phyloP scores from a whole-genome alignment of 1,284 basidiomycete genomes.

The Cutaneotrichosporon sp. region DNA sequence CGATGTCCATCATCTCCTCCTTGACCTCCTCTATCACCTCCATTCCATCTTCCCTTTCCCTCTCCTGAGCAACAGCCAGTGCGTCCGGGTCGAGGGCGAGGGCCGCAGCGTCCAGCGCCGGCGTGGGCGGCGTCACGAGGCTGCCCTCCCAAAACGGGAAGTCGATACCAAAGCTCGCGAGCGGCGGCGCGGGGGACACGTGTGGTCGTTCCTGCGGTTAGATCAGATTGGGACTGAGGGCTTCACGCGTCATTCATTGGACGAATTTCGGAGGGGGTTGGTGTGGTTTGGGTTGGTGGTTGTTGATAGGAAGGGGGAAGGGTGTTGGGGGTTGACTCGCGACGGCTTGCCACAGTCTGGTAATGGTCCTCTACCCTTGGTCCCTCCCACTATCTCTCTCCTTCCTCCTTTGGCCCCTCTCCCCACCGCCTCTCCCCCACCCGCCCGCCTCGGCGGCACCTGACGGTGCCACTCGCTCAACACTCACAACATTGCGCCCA shows the following conservation, averaged over 20 bases:
- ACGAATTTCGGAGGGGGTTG: too few species aligned
- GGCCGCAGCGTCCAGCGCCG: constrained; percentile 3
- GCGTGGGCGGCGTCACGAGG: constrained; percentile 8
- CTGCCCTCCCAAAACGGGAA: not conserved
- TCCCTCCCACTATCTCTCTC: too few species aligned
- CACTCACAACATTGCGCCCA: constrained; percentile 48
- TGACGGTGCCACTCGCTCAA: not conserved
- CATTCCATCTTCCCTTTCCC: not conserved
- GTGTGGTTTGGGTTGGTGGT: too few species aligned
- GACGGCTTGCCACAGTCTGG: too few species aligned
- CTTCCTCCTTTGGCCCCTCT: too few species aligned
- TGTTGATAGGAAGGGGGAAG: too few species aligned
- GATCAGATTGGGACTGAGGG: not conserved
- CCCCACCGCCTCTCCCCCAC: too few species aligned
- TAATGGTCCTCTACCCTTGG: too few species aligned
- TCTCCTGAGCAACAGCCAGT: not conserved
- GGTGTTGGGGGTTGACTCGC: too few species aligned
- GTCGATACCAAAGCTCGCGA: constrained; percentile 8
- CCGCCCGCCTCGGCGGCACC: too few species aligned
- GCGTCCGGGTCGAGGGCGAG: constrained; percentile 4
- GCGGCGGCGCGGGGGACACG: constrained; percentile 10
- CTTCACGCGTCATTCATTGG: too few species aligned
- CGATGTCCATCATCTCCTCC: constrained; percentile 2
- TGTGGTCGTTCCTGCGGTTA: constrained; percentile 12
- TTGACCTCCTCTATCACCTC: not conserved